Conservation (phyloP, 176 grass and related monocot genomes). For the Zoysia pacifica region DNA sequence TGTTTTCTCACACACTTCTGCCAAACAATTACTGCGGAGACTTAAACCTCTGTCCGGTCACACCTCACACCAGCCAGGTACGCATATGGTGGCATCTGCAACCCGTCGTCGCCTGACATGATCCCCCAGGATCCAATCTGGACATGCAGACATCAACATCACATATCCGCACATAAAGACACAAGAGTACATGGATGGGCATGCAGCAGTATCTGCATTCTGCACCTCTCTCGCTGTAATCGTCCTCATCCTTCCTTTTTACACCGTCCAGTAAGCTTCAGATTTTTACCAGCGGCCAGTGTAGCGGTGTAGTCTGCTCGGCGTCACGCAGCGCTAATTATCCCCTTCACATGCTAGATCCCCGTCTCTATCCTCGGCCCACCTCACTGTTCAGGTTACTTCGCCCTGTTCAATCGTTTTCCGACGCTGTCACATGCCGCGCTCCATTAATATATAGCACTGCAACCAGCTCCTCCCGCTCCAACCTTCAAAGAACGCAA, state of each 20-base stretch:
- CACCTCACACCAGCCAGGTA: constrained; percentile 22
- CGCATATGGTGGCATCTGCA: constrained; percentile 20
- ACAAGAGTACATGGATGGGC: neutral
- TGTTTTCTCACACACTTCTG: neutral
- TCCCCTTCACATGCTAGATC: constrained; percentile 49
- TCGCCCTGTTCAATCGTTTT: constrained; percentile 36
- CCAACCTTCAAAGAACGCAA: constrained; percentile 31
- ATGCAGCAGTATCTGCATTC: too few species aligned
- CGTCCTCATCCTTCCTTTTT: neutral
- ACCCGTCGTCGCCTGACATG: constrained; percentile 23
- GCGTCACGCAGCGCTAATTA: constrained; percentile 35
- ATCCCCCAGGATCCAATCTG: constrained; percentile 26
- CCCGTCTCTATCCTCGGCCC: neutral
- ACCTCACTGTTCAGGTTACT: constrained; percentile 37
- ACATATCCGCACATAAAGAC: neutral
- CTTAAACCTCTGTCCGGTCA: constrained; percentile 42
- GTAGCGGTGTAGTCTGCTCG: too few species aligned
- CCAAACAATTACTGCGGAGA: constrained; percentile 21
- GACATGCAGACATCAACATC: constrained; percentile 27
- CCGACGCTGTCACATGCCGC: constrained; percentile 45
- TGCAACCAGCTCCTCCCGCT: constrained; percentile 30
- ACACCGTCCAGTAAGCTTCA: neutral
- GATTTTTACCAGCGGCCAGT: constrained; percentile 10
- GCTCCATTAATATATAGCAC: constrained; percentile 46
- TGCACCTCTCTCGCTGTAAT: neutral